phyloP scores from a whole-genome alignment of 2,329 filamentous ascomycete genomes.

The Monilinia fructigena region DNA sequence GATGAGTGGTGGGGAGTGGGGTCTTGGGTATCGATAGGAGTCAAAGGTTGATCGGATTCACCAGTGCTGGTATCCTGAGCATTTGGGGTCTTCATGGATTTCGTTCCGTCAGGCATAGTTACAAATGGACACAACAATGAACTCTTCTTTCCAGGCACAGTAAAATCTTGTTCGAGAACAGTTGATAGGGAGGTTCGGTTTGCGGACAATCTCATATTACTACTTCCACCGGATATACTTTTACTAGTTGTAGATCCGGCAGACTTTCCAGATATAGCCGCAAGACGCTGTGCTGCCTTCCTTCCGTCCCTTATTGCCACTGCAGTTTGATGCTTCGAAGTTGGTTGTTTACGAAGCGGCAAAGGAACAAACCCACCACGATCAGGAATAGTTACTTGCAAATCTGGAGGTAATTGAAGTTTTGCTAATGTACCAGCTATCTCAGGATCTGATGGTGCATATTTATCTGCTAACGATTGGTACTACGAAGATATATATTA shows the following conservation, averaged over 20 bases:
- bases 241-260: constrained; percentile 46
- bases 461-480: constrained; percentile 64
- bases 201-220: constrained; percentile 44
- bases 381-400: constrained; percentile 34
- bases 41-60: constrained; percentile 34
- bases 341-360: constrained; percentile 33
- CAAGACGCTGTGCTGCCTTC: constrained; percentile 55
- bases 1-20: constrained; percentile 49
- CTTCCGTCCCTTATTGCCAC: constrained; percentile 64
- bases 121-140: constrained; percentile 80
- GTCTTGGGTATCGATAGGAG: constrained; percentile 41
- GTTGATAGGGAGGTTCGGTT: constrained; percentile 59
- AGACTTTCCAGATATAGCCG: constrained; percentile 46
- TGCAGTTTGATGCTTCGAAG: constrained; percentile 56
- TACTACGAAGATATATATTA: constrained; percentile 49
- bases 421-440: constrained; percentile 66
- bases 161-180: constrained; percentile 84
- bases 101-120: constrained; percentile 25
- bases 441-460: constrained; percentile 60
- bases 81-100: constrained; percentile 28
- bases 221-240: constrained; percentile 43
- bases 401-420: constrained; percentile 60
- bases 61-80: constrained; percentile 32
- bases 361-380: constrained; percentile 38
- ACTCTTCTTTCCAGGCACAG: constrained; percentile 77